These are phyloP conservation scores for Favolaschia claudopus DNA, from an alignment of 768 basidiomycete genomes.

Conservation along the genomic window DNA sequence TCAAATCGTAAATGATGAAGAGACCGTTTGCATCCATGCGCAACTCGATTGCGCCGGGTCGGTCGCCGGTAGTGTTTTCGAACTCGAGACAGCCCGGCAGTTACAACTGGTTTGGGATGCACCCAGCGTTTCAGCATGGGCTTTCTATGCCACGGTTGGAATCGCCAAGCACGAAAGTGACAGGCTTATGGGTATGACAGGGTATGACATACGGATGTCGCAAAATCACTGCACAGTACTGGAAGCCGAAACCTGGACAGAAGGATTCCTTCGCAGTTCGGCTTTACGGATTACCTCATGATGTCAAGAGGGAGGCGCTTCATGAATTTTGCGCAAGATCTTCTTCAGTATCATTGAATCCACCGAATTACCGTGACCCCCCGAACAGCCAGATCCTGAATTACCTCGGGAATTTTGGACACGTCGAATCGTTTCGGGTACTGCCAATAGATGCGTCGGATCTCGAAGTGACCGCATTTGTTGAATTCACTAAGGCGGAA, in stretches of 20 bases:
- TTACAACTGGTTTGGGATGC: conserved; percentile 20
- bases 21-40: not conserved
- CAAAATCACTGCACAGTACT: conserved; percentile 18
- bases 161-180: conserved; percentile 11
- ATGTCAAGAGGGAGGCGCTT: conserved; percentile 3
- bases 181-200: conserved; percentile 17
- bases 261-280: conserved; percentile 11
- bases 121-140: conserved; percentile 22
- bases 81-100: not conserved
- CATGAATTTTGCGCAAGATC: conserved; percentile 11
- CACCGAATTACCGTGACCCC: conserved; percentile 14
- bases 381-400: conserved; percentile 10
- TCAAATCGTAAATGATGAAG: not conserved
- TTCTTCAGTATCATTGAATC: conserved; percentile 7
- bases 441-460: conserved; percentile 18
- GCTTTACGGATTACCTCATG: conserved; percentile 3
- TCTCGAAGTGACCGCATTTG: conserved; percentile 17
- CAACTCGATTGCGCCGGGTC: conserved; percentile 12
- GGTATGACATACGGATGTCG: conserved; percentile 3
- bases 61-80: conserved; percentile 5
- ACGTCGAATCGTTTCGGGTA: conserved; percentile 15
- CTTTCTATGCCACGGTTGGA: conserved; percentile 14
- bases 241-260: conserved; percentile 1
- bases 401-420: conserved; percentile 5
- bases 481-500: not conserved